Base-by-base conservation (phyloP, 768 basidiomycete genomes). In the Calocybe gangraenosa region DNA sequence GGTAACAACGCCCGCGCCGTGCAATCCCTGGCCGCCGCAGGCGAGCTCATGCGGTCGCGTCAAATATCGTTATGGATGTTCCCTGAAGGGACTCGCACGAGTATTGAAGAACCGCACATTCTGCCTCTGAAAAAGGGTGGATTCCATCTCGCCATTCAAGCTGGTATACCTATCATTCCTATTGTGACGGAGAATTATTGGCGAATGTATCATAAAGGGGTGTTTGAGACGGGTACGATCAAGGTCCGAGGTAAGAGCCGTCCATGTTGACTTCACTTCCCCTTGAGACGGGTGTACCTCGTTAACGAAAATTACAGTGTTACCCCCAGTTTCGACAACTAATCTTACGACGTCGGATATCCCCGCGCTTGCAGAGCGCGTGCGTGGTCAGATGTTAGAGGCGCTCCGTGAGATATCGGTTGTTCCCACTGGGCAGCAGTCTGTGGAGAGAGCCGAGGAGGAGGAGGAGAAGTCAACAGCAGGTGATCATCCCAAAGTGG, bases 101-200 rank as follows among this genome's bases (percentile, higher is more conserved):
- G 77, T 46, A 74, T 75, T 17, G 71, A 82, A 50, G 66, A 73
- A 23, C 76, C 86, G 7, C 75, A 78, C 23, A 66, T 99, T 61
- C 73, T 88, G 4, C 86, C 91, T 2, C 84, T 99, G 73, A 99
- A 99, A 75, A 99, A 97, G 65, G 96, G 96, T 32, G 94, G 92
- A 2, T 98, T 98, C 74, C 93, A 98, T 61, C 77, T 97, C 40
- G 96, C 96, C 21, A 76, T 98, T 19, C 84, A 93, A 65, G 83
- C 91, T 10, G 82, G 87, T 22, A 76, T 98, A 37, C 95, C 96
- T 5, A 84, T 99, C 57, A 78, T 90, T 22, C 95, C 96, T 5
- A 78, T 99, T 41, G 84, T 98, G 2, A 81, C 82, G 41, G 92
- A 98, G 70, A 97, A 97, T 64, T 99, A 98, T 62, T 89, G 89